Base-by-base conservation (phyloP, 2,329 filamentous ascomycete genomes). In the Elsinoe batatas region DNA sequence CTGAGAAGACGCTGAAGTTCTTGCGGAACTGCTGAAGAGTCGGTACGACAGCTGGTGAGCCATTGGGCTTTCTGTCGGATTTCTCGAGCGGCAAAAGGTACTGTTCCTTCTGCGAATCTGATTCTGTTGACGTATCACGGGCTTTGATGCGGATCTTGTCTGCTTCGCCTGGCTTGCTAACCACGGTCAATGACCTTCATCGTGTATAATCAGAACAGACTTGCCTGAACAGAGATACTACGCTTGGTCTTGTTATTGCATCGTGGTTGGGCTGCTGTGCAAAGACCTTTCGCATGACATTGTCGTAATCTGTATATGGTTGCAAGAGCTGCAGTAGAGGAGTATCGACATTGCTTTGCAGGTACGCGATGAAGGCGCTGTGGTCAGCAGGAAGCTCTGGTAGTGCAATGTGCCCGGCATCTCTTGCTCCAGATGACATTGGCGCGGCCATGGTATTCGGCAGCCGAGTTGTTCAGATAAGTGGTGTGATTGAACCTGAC, bases 1-100 rank as follows among this genome's bases (percentile, higher is more conserved):
- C 89, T 1, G 85, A 89, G 66, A 95, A 95, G 57, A 94, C 67
- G 57, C 80, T 80, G 70, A 95, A 91, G 69, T 93, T 91, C 49
- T 80, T 79, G 65, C 83, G 82, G 63, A 93, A 95, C 30, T 88
- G 83, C 47, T 79, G 76, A 44, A 93, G 66, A 11, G 78, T 78
- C 20, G 76, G 67, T 0, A 91, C 87, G 3, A 87, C 78, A 2
- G 88, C 88, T 2, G 80, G 80, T 1, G 83, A 79, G 4, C 80
- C 84, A 65, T 81, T 71, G 0, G 74, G 63, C 49, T 82, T 82
- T 35, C 88, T 82, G 51, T 84, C 77, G 3, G 81, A 73, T 0
- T 79, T 70, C 0, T 78, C 75, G 26, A 90, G 75, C 5, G 79
- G 67, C 84, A 90, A 87, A 65, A 90, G 80, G 64, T 87, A 89